Evolutionary conservation across 129 eudicot genomes (phyloP), one percentile per base, ranked within the genome.

Genomic region (Dittrichia graveolens): DNA sequence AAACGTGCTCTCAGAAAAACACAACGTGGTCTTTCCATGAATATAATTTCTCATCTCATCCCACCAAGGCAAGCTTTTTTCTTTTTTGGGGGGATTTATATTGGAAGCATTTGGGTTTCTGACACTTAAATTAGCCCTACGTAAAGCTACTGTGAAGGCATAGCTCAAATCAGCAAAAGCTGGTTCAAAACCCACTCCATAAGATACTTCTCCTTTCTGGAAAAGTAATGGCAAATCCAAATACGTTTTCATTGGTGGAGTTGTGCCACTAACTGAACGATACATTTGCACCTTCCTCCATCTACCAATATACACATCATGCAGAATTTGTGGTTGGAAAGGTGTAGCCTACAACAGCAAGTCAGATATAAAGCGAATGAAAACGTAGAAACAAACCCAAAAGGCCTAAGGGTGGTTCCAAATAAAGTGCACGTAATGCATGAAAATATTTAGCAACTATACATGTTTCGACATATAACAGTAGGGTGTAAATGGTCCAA

Each of bases 21-120:
- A 84, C 52, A 94, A 66, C 3, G 85, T 79, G 47, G 82, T 71
- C 34, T 82, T 78, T 46, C 99, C 99, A 68, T 94, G 99, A 57
- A 94, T 81, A 49, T 90, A 90, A 83, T 90, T 90, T 81, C 99
- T 90, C 92, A 90, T 88, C 37, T 94, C 99, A 78, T 94, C 97
- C 99, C 99, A 94, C 99, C 99, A 94, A 10, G 99, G 99, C 78
- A 94, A 81, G 88, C 99, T 94, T 79, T 84, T 88, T 75, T 94
- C 99, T 77, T 94, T 94, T 79, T 88, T 94, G 1, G 96, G 96
- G 67, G 93, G 91, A 16, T 62, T 89, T 66, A 77, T 39, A 14
- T 63, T 74, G 44, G 86, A 80, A 66, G 84, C 78, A 81, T 84
- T 83, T 24, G 96, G 97, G 86, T 94, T 94, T 74, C 91, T 88